Evolutionary conservation across 768 basidiomycete genomes (phyloP), one percentile per base, ranked within the genome.

Genomic region (Russula lepida): DNA sequence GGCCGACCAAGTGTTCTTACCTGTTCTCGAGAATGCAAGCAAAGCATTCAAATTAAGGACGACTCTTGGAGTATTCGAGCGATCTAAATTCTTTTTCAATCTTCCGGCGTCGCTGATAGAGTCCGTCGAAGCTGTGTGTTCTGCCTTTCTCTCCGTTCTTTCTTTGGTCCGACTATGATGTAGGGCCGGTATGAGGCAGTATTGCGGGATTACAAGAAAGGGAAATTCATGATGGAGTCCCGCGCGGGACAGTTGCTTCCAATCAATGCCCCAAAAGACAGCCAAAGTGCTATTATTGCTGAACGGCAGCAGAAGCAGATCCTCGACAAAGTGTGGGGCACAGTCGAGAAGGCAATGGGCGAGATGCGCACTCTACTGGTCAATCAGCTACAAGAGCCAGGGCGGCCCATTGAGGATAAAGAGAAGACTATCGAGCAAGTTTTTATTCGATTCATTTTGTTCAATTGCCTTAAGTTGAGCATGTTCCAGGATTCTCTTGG

Each of bases 71-170:
- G 92, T 98, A 21, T 98, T 99, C 65, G 95, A 98, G 67, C 82
- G 93, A 46, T 95, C 92, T 54, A 95, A 95, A 68, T 99, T 98
- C 80, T 92, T 98, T 73, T 98, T 98, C 81, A 98, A 95, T 69
- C 80, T 99, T n/a, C 95, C 97, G 0, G 87, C 88, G 32, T 86
- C 88, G 49, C 83, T 99, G 25, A 80, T 89, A 25, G 95, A 95
- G 70, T 87, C 82, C 19, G 88, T 98, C 55, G 89, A 95, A 71
- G 87, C 87, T 59, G 94, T 95, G 69, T 67, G 85, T 75, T 27
- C 3, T 44, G 35, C 48, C 56, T 32, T n/a, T 50, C 27, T 56
- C 6, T 51, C 33, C 32, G n/a, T 59, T 3, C n/a, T 7, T 46
- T 19, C 43, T 27, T 21, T 56, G 54, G 54, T 57, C 11, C 28